Base-by-base conservation (phyloP, 257 asterid genomes). In the Plantago major region DNA sequence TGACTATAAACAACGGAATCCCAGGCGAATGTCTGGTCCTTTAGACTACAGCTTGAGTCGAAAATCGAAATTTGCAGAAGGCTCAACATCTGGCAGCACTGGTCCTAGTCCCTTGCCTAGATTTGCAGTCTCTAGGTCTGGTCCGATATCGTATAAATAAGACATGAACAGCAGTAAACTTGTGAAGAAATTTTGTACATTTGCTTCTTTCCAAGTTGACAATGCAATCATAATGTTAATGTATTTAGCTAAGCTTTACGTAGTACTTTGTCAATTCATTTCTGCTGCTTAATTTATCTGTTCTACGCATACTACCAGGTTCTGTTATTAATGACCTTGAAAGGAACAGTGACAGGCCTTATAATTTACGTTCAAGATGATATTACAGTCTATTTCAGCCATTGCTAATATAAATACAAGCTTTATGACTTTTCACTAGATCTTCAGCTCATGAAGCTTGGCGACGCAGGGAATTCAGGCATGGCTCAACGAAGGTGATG, bases 41-140 rank as follows among this genome's bases (percentile, higher is more conserved):
- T 75, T 89, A 77, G 99, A 88, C 69, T 89, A 86, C 73, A 79
- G 88, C 69, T 71, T 76, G 33, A 86, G 83, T 64, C 83, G 89
- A 46, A 93, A 81, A 81, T 26, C 78, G 1, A 89, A 87, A 67
- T 69, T 79, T 26, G 79, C 63, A 1, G 97, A 87, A 63, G 95
- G 97, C 42, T 93, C 99, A 22, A 72, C 96, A 15, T 87, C 99
- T 7, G 76, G 83, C 55, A 84, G 88, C 86, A 86, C 84, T 11
- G 94, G 97, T 22, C 95, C 94, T 28, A 89, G 99, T 65, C 95
- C 96, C 11, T 70, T 92, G 86, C 97, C 99, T 11, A 89, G 94
- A 73, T 89, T 89, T 72, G 96, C 95, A 15, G 83, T 83, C 69
- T 93, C 99, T 12, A 93, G 96, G 71, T 89, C 99, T 14, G 97